Percentiles rank a stretch among this genome's conserved stretches.
Evolutionary conservation across 179 eudicot species (phyloP).

Genomic region (Carnegiea gigantea): DNA sequence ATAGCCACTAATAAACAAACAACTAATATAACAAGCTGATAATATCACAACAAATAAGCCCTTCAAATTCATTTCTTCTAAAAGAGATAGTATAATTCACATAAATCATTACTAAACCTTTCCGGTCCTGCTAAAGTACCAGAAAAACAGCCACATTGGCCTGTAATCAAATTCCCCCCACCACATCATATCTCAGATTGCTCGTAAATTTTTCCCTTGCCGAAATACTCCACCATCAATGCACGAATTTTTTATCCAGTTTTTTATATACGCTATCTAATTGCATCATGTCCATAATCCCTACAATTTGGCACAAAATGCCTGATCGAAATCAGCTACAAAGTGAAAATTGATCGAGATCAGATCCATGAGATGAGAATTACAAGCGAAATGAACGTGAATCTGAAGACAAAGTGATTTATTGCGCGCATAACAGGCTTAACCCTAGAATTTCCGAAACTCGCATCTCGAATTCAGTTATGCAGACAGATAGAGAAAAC

Average conservation of each 20-base stretch:
- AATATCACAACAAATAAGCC: neutral
- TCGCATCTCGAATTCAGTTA: constrained; percentile 1
- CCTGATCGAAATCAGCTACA: neutral
- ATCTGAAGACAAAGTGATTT: neutral
- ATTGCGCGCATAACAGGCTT: neutral
- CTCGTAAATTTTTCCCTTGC: neutral
- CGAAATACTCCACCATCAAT: neutral
- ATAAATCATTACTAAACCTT: neutral
- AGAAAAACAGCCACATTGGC: neutral
- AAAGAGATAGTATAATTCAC: neutral
- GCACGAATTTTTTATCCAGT: neutral
- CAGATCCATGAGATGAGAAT: too few species aligned
- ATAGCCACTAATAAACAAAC: neutral
- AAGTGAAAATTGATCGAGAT: too few species aligned
- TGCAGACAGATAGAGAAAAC: constrained; percentile 7
- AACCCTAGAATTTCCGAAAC: too few species aligned
- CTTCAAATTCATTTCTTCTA: neutral
- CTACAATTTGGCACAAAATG: neutral
- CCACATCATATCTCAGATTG: neutral
- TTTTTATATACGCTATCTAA: neutral
- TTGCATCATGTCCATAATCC: neutral
- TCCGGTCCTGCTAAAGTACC: too few species aligned
- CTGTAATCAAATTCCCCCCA: neutral
- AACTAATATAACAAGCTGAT: neutral
- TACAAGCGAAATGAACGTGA: too few species aligned